Evolutionary conservation across 176 grass and related monocot genomes (phyloP), one percentile per base, ranked within the genome.

Genomic region (Triticum urartu): DNA sequence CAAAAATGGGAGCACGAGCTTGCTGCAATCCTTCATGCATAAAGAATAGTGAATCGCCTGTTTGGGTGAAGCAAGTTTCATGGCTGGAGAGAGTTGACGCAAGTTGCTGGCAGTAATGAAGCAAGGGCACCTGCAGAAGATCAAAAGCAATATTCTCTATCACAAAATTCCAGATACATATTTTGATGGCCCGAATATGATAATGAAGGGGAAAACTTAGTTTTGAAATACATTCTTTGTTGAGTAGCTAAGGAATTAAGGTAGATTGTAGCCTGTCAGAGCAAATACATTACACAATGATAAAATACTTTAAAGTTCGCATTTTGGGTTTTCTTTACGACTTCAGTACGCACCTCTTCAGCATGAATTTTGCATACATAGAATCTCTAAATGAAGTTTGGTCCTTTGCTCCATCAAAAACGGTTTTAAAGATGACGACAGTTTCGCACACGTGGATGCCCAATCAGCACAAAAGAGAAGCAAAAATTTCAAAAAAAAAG

Each of bases 101-200:
- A 75, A 98, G 91, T 90, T 98, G 95, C 83, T 93, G 89, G 86
- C 93, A 98, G 40, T 98, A 93, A 89, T 94, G 88, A 66, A 98
- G 88, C 38, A 98, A 81, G 25, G 95, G 91, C 54, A 93, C 93
- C 95, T 98, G 83, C 82, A 89, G 67, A 84, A 62, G 7, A 84
- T 18, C 17, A 75, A 82, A 78, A 90, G 14, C 21, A 71, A 83
- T 68, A 14, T 66, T 52, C 22, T 33, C 24, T 63, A 42, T 83
- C 42, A 79, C 18, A 28, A 78, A 33, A 58, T 36, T 81, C 24
- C 10, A 20, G 4, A 68, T 26, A 64, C 36, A 64, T 52, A 81
- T 38, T 43, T 79, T 24, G 42, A 43, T 78, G 28, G 81, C 69
- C 43, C 25, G 14, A 28, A 76, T 50, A 85, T 47, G 12, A 9